Evolutionary conservation across 768 basidiomycete species (phyloP), one percentile per base, ranked within the genome.

Genomic region (Naematelia aurantialba): DNA sequence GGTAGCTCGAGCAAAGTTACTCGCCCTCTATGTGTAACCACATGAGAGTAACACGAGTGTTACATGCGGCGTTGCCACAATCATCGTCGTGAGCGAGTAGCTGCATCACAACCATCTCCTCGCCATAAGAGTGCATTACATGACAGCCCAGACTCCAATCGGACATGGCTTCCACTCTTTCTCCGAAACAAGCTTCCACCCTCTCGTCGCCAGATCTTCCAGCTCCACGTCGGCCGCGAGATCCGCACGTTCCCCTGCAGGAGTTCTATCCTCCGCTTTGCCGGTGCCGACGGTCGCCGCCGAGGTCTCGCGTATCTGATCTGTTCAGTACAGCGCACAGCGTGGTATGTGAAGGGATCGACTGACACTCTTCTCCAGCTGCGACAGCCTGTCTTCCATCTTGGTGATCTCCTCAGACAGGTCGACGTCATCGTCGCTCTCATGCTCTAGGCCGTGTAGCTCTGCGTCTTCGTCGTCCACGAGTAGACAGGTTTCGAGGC

Each of bases 131-230:
- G 34, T 8, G 17, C 34, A 39, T 52, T 39, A 60, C 12, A 49
- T 47, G 2, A n/a, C 56, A 2, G 47, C 44, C 62, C 62, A 63
- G 5, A 63, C 42, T 2, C 62, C 62, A 5, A 63, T 63, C 5
- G 62, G 62, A 45, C 53, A 56, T n/a, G 53, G 24, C 27, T 46
- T 55, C 62, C 62, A 63, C 17, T 63, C 57, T 17, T 46, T 54
- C 30, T 29, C 51, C 1, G 52, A 34, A 19, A 58, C 22, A 21
- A 27, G 45, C 22, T 24, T 56, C 60, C 60, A 61, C 22, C 60
- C 60, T 2, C n/a, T 19, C 12, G 25, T 24, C 5, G n/a, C 26
- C 10, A 42, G 19, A 2, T 39, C 55, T 10, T 13, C 14, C 19
- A 26, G 17, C 10, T 56, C 45, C 26, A 11, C 46, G 14, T 31